Evolutionary conservation across 345 rosid species (phyloP).

Genomic region (Limnanthes douglasii): DNA sequence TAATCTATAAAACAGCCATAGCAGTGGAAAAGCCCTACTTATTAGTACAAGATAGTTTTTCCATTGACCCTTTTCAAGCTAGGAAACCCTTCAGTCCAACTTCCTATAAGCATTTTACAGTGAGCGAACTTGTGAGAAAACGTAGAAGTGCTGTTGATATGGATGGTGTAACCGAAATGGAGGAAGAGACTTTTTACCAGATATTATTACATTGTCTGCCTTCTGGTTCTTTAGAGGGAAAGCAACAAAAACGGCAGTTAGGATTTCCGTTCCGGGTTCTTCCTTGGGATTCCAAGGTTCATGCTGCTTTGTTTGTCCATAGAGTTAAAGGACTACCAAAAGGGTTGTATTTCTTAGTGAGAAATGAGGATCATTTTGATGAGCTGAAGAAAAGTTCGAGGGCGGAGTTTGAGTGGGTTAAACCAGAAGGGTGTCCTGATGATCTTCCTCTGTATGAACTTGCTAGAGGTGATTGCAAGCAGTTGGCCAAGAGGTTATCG

Average conservation of each 20-base stretch:
- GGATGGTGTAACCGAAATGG: slow-evolving; percentile 57
- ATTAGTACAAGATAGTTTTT: slow-evolving; percentile 9
- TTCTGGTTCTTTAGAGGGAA: slow-evolving; percentile 34
- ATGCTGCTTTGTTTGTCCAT: slow-evolving; percentile 75
- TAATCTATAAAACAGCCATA: slow-evolving; percentile 57
- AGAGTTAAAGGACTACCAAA: slow-evolving; percentile 53
- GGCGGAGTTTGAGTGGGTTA: slow-evolving; percentile 53
- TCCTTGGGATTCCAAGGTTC: slow-evolving; percentile 76
- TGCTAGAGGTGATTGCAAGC: slow-evolving; percentile 36
- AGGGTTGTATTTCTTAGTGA: slow-evolving; percentile 74
- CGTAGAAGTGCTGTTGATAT: slow-evolving; percentile 89
- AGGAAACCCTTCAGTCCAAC: slow-evolving; percentile 29
- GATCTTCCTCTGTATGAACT: slow-evolving; percentile 58
- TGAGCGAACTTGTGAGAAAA: slow-evolving; percentile 54
- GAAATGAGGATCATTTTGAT: slow-evolving; percentile 67
- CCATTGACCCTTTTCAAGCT: slow-evolving; percentile 23
- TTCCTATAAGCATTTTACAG: slow-evolving; percentile 30
- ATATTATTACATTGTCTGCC: slow-evolving; percentile 82
- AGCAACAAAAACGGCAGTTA: slow-evolving; percentile 36
- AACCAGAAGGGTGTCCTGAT: slow-evolving; percentile 69
- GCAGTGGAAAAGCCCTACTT: slow-evolving; percentile 50
- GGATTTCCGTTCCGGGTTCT: slow-evolving; percentile 67
- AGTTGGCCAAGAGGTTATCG: slow-evolving; percentile 50
- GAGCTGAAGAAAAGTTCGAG: slow-evolving; percentile 37
- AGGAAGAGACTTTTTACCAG: slow-evolving; percentile 58